Percentiles rank a stretch among this genome's conserved stretches.
phyloP scores from a whole-genome alignment of 108 stramenopile species.

The Tribonema minus region DNA sequence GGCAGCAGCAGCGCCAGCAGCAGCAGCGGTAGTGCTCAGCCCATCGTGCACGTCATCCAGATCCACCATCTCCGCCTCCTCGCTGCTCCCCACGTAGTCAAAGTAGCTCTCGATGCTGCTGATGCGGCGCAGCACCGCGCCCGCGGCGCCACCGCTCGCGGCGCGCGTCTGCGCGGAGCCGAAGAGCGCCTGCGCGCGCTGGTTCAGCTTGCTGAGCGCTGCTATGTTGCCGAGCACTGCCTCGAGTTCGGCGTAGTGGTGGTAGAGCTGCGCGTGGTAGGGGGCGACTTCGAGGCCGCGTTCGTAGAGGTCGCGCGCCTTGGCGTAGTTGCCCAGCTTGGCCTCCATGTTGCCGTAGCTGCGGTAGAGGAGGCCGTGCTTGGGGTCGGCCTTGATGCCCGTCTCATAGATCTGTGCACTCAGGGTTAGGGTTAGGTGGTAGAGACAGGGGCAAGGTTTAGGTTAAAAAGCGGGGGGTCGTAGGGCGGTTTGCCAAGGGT shows the following conservation, averaged over 20 bases:
- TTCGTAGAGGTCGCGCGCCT: constrained; percentile 21
- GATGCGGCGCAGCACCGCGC: background rate
- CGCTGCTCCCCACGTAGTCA: background rate
- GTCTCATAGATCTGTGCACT: constrained; percentile 8
- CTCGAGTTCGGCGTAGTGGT: background rate
- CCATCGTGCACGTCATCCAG: no score
- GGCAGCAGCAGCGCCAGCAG: no score
- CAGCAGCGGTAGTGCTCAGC: no score
- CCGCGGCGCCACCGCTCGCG: no score
- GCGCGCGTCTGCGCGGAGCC: background rate
- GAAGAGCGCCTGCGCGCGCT: background rate
- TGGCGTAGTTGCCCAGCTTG: constrained; percentile 2
- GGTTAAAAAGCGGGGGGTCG: no score
- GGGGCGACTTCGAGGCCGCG: constrained; percentile 9
- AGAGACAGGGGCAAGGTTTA: no score
- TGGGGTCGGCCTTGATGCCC: constrained; percentile 14
- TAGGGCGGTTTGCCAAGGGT: background rate
- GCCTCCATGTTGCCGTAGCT: constrained; percentile 23
- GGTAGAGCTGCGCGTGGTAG: background rate
- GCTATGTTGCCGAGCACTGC: background rate
- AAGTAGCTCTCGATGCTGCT: background rate
- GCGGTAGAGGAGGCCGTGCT: constrained; percentile 27
- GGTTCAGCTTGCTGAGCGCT: background rate
- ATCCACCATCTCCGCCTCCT: no score
- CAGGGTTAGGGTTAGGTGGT: background rate